Evolutionary conservation across 495 filamentous ascomycete genomes (phyloP), one percentile per base, ranked within the genome.

Genomic region (Letharia lupina): DNA sequence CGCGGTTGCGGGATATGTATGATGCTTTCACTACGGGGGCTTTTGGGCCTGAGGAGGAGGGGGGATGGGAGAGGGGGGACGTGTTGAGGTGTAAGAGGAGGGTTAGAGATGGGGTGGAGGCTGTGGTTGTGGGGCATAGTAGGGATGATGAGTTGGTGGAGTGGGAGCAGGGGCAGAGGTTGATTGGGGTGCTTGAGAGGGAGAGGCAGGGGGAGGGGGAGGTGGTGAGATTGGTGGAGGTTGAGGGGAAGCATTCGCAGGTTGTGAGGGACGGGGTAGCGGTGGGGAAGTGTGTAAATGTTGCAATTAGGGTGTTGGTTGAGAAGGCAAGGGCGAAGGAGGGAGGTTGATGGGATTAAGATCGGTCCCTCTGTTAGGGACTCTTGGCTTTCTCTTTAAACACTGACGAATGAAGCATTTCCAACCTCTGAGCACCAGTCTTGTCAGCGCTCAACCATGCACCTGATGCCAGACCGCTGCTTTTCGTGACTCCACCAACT

Each of bases 181-280:
- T 90, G 83, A 72, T 70, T 60, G 65, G 75, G 56, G 72, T 70
- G 37, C 65, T 81, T 35, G 56, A 62, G 65, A 69, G 69, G 50
- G 62, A 68, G 64, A n/a, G 77, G 70, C 75, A 74, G 67, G 64
- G 68, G 63, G 64, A 33, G 62, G 72, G 61, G 61, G 66, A 65
- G 65, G 72, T 67, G 59, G 73, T 72, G 69, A 72, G 70, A 11
- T 57, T 82, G 5, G 65, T 79, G 31, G 75, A 80, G 65, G 67
- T 89, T n/a, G 65, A 69, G 13, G 89, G 88, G 10, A 75, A 70
- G n/a, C 89, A 92, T 78, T 82, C 90, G 71, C 80, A 86, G 58
- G 74, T 85, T 3, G 86, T 84, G 78, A 68, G 79, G 50, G 74
- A 79, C 31, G 83, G 83, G 10, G 72, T 70, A 37, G 80, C 82